Conservation (phyloP, 768 basidiomycete species). For the Agaricus sinodeliciosus region DNA sequence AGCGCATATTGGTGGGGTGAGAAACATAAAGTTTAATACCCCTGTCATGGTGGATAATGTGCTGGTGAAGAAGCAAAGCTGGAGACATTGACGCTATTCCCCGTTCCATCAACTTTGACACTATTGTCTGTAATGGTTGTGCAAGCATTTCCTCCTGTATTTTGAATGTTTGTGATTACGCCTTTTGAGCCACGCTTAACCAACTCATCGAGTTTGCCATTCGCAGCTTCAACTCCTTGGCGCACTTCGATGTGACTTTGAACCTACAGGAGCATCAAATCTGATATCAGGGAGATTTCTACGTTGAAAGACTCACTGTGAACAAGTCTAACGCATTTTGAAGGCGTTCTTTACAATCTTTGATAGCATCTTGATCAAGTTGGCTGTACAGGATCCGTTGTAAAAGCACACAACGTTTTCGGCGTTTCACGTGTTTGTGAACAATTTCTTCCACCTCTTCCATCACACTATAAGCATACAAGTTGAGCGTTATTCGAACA, state of each 20-base stretch:
- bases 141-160: no score
- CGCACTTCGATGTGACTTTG: constrained; percentile 6
- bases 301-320: not conserved
- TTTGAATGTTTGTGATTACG: no score
- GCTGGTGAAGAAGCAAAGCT: no score
- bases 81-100: no score
- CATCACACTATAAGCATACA: not conserved
- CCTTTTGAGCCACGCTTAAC: no score
- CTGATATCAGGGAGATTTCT: not conserved
- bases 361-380: not conserved
- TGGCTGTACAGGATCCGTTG: not conserved
- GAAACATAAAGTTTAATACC: no score
- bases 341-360: not conserved
- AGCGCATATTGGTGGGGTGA: no score
- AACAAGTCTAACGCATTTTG: not conserved
- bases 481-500: not conserved
- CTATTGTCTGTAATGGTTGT: no score
- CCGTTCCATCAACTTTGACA: no score
- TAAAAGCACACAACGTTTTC: not conserved
- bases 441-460: not conserved
- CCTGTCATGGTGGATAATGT: no score
- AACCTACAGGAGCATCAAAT: not conserved
- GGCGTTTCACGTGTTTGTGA: not conserved
- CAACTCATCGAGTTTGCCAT: not conserved
- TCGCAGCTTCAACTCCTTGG: no score